Evolutionary conservation across 179 eudicot genomes (phyloP).

Genomic region (Amaranthus tricolor): DNA sequence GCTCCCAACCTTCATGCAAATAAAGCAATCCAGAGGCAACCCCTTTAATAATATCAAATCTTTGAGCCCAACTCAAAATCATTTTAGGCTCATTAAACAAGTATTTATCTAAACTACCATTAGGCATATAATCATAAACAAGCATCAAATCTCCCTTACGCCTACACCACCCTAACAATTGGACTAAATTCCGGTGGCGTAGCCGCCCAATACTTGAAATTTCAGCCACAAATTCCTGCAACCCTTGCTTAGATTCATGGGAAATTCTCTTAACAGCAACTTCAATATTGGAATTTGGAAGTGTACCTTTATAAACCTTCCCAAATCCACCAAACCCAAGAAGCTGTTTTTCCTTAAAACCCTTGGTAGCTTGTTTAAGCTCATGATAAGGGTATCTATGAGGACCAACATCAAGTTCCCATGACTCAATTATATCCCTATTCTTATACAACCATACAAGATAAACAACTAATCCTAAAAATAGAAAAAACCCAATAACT

Average conservation of each 20-base stretch:
- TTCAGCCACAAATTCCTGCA: slow-evolving; percentile 55
- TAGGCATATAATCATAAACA: slow-evolving; percentile 77
- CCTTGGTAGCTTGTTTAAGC: slow-evolving; percentile 59
- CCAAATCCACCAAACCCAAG: slow-evolving; percentile 78
- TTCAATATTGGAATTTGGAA: slow-evolving; percentile 34
- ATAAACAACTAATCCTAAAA: slow-evolving; percentile 26
- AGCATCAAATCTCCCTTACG: slow-evolving; percentile 50
- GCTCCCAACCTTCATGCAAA: slow-evolving; percentile 79
- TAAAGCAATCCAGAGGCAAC: slow-evolving; percentile 70
- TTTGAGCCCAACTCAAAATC: slow-evolving; percentile 56
- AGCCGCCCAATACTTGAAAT: slow-evolving; percentile 55
- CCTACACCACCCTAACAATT: slow-evolving; percentile 60
- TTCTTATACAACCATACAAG: slow-evolving; percentile 41
- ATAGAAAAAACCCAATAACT: slow-evolving; percentile 24
- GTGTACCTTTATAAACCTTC: slow-evolving; percentile 61
- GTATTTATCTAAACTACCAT: slow-evolving; percentile 70
- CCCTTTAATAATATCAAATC: slow-evolving; percentile 66
- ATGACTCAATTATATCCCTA: slow-evolving; percentile 55
- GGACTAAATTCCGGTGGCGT: slow-evolving; percentile 62
- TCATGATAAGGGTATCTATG: slow-evolving; percentile 57
- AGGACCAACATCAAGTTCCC: slow-evolving; percentile 74
- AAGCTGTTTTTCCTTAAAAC: slow-evolving; percentile 54
- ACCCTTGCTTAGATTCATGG: slow-evolving; percentile 60
- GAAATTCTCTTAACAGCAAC: slow-evolving; percentile 57
- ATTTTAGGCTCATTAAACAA: slow-evolving; percentile 36